These are phyloP conservation scores for Chloranthus sessilifolius DNA, from an alignment of 164 flowering plant genomes.

Conservation along the genomic window DNA sequence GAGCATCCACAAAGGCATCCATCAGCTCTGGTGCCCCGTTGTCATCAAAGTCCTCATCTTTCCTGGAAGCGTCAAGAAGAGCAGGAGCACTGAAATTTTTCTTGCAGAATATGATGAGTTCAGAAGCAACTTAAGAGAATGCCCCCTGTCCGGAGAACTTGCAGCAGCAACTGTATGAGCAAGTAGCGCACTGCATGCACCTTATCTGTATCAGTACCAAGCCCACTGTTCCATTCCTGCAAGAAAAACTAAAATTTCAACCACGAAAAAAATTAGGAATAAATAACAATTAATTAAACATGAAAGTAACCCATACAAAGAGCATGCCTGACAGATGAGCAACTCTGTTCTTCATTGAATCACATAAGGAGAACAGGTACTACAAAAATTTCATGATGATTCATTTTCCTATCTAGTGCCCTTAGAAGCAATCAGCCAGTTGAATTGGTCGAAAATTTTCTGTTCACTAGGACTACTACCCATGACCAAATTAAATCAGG, in stretches of 20 bases:
- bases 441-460: too few relatives aligned
- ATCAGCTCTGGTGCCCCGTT: slow-evolving; percentile 51
- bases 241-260: neutral
- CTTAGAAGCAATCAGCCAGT: too few relatives aligned
- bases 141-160: slow-evolving; percentile 83
- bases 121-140: slow-evolving; percentile 71
- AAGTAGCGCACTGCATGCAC: slow-evolving; percentile 71
- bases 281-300: too few relatives aligned
- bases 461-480: too few relatives aligned
- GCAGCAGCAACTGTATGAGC: slow-evolving; percentile 83
- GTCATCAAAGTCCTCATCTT: slow-evolving; percentile 52
- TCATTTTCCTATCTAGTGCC: too few relatives aligned
- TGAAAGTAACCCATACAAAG: too few relatives aligned
- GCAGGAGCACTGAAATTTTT: slow-evolving; percentile 52
- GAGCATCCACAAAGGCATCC: slow-evolving; percentile 89
- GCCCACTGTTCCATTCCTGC: slow-evolving; percentile 69
- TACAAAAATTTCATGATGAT: too few relatives aligned
- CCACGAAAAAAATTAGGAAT: too few relatives aligned
- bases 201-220: slow-evolving; percentile 41
- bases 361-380: too few relatives aligned
- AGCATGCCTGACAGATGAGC: too few relatives aligned
- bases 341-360: too few relatives aligned
- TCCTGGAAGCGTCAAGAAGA: slow-evolving; percentile 45
- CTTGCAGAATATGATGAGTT: slow-evolving; percentile 73
- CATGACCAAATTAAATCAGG: too few relatives aligned